Conservation (phyloP, 1,139 yeast genomes). For the Citeromyces siamensis region DNA sequence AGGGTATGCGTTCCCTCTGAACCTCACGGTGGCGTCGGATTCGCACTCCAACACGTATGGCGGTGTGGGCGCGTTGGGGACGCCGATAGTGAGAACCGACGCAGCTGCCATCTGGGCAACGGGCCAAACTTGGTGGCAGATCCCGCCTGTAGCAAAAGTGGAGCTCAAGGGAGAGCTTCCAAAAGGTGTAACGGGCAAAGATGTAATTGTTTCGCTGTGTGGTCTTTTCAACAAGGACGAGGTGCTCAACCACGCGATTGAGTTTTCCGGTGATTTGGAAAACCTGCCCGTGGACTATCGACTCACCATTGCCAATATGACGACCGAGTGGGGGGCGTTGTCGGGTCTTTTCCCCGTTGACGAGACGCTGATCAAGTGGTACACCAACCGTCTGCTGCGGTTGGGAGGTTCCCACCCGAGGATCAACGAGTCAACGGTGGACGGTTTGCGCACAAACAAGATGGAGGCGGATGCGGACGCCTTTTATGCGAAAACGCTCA, state of each 20-base stretch:
- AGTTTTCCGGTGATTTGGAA: slow-evolving; percentile 78
- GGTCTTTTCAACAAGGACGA: slow-evolving; percentile 94
- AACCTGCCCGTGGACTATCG: slow-evolving; percentile 79
- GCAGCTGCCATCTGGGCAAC: slow-evolving; percentile 99
- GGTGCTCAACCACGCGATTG: slow-evolving; percentile 95
- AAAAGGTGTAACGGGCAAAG: slow-evolving; percentile 88
- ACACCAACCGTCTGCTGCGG: slow-evolving; percentile 48
- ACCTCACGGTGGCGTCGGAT: slow-evolving; percentile 91
- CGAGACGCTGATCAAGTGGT: slow-evolving; percentile 62
- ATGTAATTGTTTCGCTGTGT: slow-evolving; percentile 91
- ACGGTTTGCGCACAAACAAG: slow-evolving; percentile 28
- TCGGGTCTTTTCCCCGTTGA: slow-evolving; percentile 96
- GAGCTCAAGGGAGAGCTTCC: slow-evolving; percentile 77
- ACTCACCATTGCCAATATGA: slow-evolving; percentile 95
- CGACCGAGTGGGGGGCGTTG: slow-evolving; percentile 99
- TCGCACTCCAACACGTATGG: slow-evolving; percentile 98
- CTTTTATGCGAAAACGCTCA: slow-evolving; percentile 74
- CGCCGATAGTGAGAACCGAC: slow-evolving; percentile 96
- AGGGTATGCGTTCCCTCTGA: slow-evolving; percentile 94
- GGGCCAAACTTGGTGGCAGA: slow-evolving; percentile 99
- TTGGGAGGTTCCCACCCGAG: slow-evolving; percentile 77
- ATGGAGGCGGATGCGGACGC: slow-evolving; percentile 63
- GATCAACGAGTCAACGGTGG: slow-evolving; percentile 50
- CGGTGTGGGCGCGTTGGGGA: slow-evolving; percentile 91
- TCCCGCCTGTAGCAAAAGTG: slow-evolving; percentile 96